Evolutionary conservation across 345 rosid genomes (phyloP).

Genomic region (Ailanthus altissimus): DNA sequence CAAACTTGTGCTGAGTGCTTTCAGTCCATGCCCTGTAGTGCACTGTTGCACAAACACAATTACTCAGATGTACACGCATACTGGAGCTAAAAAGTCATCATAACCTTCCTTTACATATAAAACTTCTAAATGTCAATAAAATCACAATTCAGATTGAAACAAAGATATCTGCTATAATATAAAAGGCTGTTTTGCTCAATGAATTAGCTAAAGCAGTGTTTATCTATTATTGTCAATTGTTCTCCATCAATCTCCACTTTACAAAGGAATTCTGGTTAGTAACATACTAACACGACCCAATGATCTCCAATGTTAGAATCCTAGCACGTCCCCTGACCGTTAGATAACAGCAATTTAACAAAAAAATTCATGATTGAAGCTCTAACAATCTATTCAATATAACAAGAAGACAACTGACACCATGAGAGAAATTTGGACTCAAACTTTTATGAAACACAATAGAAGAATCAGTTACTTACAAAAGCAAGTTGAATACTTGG

Average conservation of each 20-base stretch:
- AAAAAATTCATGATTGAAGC: neutral
- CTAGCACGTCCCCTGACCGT: neutral
- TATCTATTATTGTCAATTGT: neutral
- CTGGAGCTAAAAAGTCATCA: neutral
- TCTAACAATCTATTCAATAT: neutral
- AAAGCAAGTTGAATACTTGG: slow-evolving; percentile 91
- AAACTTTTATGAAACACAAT: neutral
- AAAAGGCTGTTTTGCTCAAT: neutral
- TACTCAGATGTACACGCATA: slow-evolving; percentile 18
- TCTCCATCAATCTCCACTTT: neutral
- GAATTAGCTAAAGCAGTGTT: neutral
- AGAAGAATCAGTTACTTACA: slow-evolving; percentile 46
- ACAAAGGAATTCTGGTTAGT: neutral
- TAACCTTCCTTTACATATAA: neutral
- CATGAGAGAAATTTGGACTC: neutral
- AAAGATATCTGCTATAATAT: neutral
- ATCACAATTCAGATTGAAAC: neutral
- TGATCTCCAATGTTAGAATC: neutral
- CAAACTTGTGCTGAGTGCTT: slow-evolving; percentile 79
- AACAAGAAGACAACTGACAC: neutral
- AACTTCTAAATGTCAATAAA: neutral
- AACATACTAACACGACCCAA: neutral
- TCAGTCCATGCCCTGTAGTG: slow-evolving; percentile 90
- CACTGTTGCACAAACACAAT: slow-evolving; percentile 44
- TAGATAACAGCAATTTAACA: neutral